Evolutionary conservation across 768 basidiomycete species (phyloP).

Genomic region (Termitomyces sp.): DNA sequence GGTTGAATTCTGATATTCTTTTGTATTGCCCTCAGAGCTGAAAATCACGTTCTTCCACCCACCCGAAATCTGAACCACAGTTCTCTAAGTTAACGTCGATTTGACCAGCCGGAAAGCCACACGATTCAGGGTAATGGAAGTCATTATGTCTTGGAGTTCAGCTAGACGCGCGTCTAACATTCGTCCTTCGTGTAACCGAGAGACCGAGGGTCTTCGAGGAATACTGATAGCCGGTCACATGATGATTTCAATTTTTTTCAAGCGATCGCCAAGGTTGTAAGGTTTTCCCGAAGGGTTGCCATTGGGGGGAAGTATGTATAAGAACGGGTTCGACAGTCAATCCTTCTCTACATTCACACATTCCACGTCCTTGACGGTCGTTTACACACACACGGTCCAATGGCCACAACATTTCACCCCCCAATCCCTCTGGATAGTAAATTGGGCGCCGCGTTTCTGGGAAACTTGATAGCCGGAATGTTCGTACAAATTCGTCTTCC

Average conservation of each 20-base stretch:
- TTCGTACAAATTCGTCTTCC: not conserved
- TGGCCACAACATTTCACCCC: not conserved
- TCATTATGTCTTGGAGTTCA: not conserved
- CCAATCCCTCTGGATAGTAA: constrained; percentile 25
- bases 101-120: not conserved
- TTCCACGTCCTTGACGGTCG: not conserved
- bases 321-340: not conserved
- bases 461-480: constrained; percentile 6
- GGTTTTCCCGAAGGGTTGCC: not conserved
- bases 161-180: not conserved
- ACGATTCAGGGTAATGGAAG: not conserved
- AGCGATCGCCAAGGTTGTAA: not conserved
- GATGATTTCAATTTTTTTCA: not conserved
- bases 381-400: not conserved
- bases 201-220: not conserved
- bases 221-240: not conserved
- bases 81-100: not conserved
- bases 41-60: not conserved
- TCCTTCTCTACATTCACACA: not conserved
- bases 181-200: not conserved
- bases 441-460: constrained; percentile 35
- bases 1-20: not conserved
- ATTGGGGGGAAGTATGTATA: not conserved
- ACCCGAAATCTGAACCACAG: not conserved
- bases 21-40: not conserved